These are phyloP conservation scores for Mortierella sp. DNA, from an alignment of 371 early-diverging fungal genomes.

Conservation along the genomic window DNA sequence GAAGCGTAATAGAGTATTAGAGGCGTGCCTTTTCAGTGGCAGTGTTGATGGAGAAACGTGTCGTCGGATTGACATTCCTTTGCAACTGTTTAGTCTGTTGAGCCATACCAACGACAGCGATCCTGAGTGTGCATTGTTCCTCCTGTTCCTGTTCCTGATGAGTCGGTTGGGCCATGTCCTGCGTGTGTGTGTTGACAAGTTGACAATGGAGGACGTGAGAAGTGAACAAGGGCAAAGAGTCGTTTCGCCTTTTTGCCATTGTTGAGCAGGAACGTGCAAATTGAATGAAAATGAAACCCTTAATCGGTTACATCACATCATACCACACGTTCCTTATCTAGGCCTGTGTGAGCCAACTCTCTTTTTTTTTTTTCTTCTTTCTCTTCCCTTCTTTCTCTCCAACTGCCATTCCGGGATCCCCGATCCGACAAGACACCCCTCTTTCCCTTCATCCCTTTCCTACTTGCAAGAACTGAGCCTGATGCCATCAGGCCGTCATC, in stretches of 20 bases:
- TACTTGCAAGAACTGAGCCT: background rate
- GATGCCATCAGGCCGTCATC: background rate
- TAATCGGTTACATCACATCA: background rate
- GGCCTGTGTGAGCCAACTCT: background rate
- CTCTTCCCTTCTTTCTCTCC: background rate
- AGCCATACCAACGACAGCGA: slow-evolving; percentile 36
- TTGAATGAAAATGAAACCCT: background rate
- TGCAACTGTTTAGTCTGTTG: too few relatives aligned
- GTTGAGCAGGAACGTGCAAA: background rate
- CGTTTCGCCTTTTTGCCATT: background rate
- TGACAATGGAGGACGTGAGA: background rate
- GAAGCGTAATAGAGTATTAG: background rate
- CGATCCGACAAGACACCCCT: background rate
- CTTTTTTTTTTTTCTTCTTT: background rate
- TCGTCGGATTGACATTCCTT: background rate
- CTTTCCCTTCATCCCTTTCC: background rate
- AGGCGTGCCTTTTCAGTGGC: background rate
- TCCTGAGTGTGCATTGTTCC: slow-evolving; percentile 27
- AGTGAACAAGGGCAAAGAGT: background rate
- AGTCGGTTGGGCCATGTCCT: background rate
- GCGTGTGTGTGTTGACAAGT: background rate
- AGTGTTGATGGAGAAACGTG: background rate
- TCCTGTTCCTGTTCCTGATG: background rate
- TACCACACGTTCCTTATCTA: background rate
- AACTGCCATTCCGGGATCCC: slow-evolving; percentile 14